phyloP scores from a whole-genome alignment of 2,329 filamentous ascomycete species.

The Orbilia brochopaga region DNA sequence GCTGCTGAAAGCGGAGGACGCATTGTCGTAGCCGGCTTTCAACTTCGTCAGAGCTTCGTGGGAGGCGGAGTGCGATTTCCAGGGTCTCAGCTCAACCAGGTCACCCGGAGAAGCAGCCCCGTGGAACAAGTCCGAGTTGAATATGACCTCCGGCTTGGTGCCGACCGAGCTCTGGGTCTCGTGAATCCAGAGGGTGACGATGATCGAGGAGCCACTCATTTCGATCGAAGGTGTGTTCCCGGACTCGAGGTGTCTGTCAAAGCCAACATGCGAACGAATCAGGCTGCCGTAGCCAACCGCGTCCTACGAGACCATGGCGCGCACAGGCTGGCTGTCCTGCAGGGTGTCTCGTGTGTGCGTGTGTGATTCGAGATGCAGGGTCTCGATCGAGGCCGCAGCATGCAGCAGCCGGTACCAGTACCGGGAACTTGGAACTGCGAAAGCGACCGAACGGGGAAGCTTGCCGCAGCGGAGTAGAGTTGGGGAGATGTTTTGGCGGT shows the following conservation, averaged over 20 bases:
- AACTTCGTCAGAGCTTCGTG: constrained; percentile 40
- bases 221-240: constrained; percentile 31
- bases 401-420: constrained; percentile 4
- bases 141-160: constrained; percentile 45
- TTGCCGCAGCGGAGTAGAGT: too few species aligned
- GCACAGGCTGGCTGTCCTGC: background rate
- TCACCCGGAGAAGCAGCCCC: constrained; percentile 33
- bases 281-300: constrained; percentile 29
- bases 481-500: too few species aligned
- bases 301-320: constrained; percentile 35
- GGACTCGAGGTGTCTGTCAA: constrained; percentile 11
- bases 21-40: constrained; percentile 27
- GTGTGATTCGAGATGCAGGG: background rate
- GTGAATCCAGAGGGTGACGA: constrained; percentile 44
- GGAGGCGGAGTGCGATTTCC: constrained; percentile 41
- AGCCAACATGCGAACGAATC: constrained; percentile 25
- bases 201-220: constrained; percentile 28
- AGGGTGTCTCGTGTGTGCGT: background rate
- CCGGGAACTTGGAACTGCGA: background rate
- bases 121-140: constrained; percentile 37
- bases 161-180: constrained; percentile 24
- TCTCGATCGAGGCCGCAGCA: constrained; percentile 1
- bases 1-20: constrained; percentile 29
- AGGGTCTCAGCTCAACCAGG: constrained; percentile 35
- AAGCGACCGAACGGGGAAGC: background rate